phyloP scores from a whole-genome alignment of 2,329 filamentous ascomycete genomes.

The Drechslerella coelobrocha region DNA sequence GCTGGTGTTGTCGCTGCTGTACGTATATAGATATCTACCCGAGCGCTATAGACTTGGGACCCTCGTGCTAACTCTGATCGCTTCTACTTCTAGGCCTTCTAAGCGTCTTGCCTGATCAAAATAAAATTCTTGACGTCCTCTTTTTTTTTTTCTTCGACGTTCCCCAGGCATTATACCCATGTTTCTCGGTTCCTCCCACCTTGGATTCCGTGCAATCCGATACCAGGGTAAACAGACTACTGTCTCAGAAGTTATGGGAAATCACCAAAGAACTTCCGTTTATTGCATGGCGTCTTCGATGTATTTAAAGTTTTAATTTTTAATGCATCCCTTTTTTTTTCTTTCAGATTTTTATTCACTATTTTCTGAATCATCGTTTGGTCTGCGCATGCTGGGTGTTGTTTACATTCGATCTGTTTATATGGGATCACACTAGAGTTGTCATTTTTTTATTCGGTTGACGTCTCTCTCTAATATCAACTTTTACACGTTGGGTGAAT shows the following conservation, averaged over 20 bases:
- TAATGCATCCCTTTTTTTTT: constrained; percentile 45
- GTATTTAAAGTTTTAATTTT: constrained; percentile 50
- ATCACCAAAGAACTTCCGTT: constrained; percentile 38
- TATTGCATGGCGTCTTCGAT: constrained; percentile 50
- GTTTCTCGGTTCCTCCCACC: constrained; percentile 47
- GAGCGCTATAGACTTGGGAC: constrained; percentile 54
- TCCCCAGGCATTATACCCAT: constrained; percentile 49
- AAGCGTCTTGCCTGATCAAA: constrained; percentile 28
- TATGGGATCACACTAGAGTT: constrained; percentile 46
- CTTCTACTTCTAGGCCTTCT: constrained; percentile 29
- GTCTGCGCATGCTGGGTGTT: constrained; percentile 24
- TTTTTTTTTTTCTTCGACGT: constrained; percentile 41
- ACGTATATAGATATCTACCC: constrained; percentile 25
- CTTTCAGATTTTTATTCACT: constrained; percentile 5
- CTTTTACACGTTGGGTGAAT: constrained; percentile 27
- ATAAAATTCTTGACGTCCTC: constrained; percentile 43
- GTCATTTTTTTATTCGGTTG: constrained; percentile 45
- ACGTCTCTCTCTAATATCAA: constrained; percentile 49
- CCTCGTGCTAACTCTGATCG: constrained; percentile 32
- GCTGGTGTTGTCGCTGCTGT: constrained; percentile 54
- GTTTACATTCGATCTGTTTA: constrained; percentile 35
- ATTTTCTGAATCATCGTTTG: constrained; percentile 3
- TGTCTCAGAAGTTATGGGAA: constrained; percentile 42
- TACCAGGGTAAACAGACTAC: constrained; percentile 20
- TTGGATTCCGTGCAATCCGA: constrained; percentile 18